Base-by-base conservation (phyloP, 768 basidiomycete species). In the Tephrocybe sp. region DNA sequence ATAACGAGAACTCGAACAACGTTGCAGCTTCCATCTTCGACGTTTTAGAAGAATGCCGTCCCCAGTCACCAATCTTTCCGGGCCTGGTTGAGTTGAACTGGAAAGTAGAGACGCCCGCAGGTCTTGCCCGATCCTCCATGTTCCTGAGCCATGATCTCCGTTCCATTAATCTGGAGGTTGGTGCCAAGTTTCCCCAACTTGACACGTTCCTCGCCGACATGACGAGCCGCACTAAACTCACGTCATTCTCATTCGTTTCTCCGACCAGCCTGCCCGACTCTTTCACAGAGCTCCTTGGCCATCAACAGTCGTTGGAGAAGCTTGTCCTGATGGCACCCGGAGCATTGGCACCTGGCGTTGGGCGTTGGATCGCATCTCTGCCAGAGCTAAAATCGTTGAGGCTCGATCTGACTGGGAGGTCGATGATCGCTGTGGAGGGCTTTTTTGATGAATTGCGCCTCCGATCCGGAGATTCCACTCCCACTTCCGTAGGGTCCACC, bases 401-500 rank as follows among this genome's bases (percentile, higher is more conserved):
- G 60, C 73, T 91, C 42, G 89, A 91, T 63, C 75, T 91, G 21
- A 81, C 86, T 0, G 85, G 83, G 49, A 74, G 86, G 50, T 80
- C 84, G 3, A 68, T 78, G 48, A 81, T 81, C 25, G 84, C 85
- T 0, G 84, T 90, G n/a, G 86, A 89, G 68, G 85, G 85, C 17
- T 91, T 91, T 67, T 91, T 91, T 64, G 83, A 84, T 62, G 82
- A 88, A 47, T 71, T 90, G 56, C 70, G 72, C 55, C 70, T 77
- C 14, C 75, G 78, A 36, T 88, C 88, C 0, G 89, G 88, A n/a
- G 74, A 75, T 54, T 80, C 80, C 24, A 86, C 88, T 11, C 89
- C 88, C 5, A 81, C 76, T 55, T 87, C 86, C 10, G 76, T 81
- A 12, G 76, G 71, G 21, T 83, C 86, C 45, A 84, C 78, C 36